Evolutionary conservation across 805 yeast genomes (phyloP), one percentile per base, ranked within the genome.

Genomic region (Candida chilensis): DNA sequence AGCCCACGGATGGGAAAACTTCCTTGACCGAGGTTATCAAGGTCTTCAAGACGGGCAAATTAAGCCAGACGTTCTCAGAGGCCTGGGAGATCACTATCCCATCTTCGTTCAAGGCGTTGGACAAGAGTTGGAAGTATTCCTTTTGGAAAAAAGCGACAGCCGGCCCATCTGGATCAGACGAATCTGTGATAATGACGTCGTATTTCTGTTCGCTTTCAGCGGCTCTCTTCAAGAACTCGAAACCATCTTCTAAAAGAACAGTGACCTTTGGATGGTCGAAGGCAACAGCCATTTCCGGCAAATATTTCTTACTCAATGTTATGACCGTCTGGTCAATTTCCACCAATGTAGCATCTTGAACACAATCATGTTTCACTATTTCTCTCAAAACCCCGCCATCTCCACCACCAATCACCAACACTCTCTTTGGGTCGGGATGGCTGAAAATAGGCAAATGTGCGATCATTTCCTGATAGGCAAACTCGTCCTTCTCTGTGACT

Each of bases 101-200:
- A 37, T 75, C 60, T 2, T 64, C 63, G 27, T 69, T 70, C 32
- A 87, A 65, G 4, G 92, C 82, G 34, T 69, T 66, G 37, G 60
- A 45, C 34, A 88, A 59, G 32, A 87, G 58, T 44, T 74, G 63
- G 55, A 86, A 87, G 58, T 87, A 87, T 33, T 69, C 73, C 36
- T 68, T 66, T 51, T 85, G 84, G 60, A 87, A 87, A 42, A 87
- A 82, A 13, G 82, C 82, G 44, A 78, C 94, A 1, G 96, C 96
- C 5, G 96, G 96, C 3, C 92, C 96, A 44, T 87, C 96, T 1
- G 96, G 96, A 53, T 87, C 96, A 2, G 94, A 80, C 2, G 95
- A 83, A 52, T 87, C 96, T 12, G 95, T 83, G 37, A 87, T 85
- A 35, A 87, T 83, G 19, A 88, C 78, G 52, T 87, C 96, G 48